A percentile compares a stretch with the other conserved stretches of the same genome.
These are phyloP conservation scores for Beta corolliflora DNA, from an alignment of 179 eudicot species.

Conservation along the genomic window DNA sequence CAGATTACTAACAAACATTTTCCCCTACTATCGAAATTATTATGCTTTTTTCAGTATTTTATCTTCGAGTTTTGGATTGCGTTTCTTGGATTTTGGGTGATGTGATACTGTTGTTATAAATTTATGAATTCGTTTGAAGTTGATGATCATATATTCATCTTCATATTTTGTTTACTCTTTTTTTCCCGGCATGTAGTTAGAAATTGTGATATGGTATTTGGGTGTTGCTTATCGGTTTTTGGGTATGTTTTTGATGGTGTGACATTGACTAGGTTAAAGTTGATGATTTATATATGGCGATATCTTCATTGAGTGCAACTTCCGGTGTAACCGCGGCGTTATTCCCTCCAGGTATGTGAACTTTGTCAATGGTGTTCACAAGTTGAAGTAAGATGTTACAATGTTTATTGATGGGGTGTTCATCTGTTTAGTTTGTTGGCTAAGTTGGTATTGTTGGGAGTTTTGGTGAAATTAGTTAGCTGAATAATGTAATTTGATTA, in stretches of 20 bases:
- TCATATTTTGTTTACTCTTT: too few relatives aligned
- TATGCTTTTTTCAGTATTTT: too few relatives aligned
- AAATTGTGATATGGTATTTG: background rate
- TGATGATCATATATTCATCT: background rate
- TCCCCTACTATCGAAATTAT: too few relatives aligned
- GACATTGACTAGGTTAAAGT: conserved; percentile 19
- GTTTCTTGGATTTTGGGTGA: too few relatives aligned
- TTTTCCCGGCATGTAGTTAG: background rate
- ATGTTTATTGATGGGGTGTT: background rate
- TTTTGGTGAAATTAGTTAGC: background rate
- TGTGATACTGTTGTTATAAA: too few relatives aligned
- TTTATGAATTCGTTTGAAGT: too few relatives aligned
- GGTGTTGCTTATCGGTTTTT: background rate
- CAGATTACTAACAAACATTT: too few relatives aligned
- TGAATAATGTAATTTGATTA: background rate
- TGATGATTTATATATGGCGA: conserved; percentile 28
- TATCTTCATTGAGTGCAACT: conserved; percentile 31
- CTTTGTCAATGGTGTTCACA: background rate
- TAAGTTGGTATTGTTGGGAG: background rate
- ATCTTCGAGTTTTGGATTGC: too few relatives aligned
- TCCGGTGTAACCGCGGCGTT: conserved; percentile 17
- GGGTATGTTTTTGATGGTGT: background rate
- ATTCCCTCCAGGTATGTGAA: conserved; percentile 22
- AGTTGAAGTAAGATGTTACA: background rate
- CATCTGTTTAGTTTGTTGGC: background rate